phyloP scores from a whole-genome alignment of 2,329 filamentous ascomycete species.

The Nothophaeocryptopus gaeumannii region DNA sequence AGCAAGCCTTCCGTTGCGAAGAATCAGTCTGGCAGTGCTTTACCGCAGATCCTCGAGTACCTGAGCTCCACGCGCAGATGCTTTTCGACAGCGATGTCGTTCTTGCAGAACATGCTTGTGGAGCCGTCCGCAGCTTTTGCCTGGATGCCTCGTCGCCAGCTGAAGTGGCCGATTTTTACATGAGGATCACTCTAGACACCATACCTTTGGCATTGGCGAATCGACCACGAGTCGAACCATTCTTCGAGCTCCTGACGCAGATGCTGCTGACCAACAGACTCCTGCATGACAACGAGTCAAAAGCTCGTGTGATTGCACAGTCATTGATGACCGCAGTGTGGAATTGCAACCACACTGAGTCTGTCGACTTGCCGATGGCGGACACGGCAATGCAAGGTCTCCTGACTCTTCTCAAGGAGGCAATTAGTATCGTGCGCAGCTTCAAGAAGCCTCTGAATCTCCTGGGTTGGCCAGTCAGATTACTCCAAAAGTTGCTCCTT shows the following conservation, averaged over 20 bases:
- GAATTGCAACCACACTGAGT: slow-evolving; percentile 27
- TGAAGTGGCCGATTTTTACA: slow-evolving; percentile 24
- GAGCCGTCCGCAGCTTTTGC: slow-evolving; percentile 25
- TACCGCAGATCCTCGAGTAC: slow-evolving; percentile 23
- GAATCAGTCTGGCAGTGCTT: slow-evolving; percentile 33
- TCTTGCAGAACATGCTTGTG: slow-evolving; percentile 16
- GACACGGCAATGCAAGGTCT: slow-evolving; percentile 33
- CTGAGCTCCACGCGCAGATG: slow-evolving; percentile 37
- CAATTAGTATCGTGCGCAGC: slow-evolving; percentile 28
- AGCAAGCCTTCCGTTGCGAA: slow-evolving; percentile 16
- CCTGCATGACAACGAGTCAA: slow-evolving; percentile 19
- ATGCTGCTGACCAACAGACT: slow-evolving; percentile 17
- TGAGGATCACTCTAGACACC: slow-evolving; percentile 19
- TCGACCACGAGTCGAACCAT: slow-evolving; percentile 12
- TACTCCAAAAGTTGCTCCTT: slow-evolving; percentile 31
- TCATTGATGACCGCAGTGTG: slow-evolving; percentile 18
- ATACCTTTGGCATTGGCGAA: slow-evolving; percentile 22
- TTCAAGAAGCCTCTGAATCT: slow-evolving; percentile 33
- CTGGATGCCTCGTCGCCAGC: slow-evolving; percentile 16
- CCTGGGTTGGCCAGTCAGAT: slow-evolving; percentile 19
- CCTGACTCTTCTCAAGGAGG: slow-evolving; percentile 40
- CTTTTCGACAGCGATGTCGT: slow-evolving; percentile 22
- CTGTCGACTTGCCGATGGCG: slow-evolving; percentile 20
- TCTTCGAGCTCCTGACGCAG: slow-evolving; percentile 22
- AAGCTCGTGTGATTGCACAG: slow-evolving; percentile 22